Percentiles rank a stretch among this genome's conserved stretches.
These are phyloP conservation scores for Arabidopsis arenosa DNA, from an alignment of 345 rosid genomes.

Conservation along the genomic window DNA sequence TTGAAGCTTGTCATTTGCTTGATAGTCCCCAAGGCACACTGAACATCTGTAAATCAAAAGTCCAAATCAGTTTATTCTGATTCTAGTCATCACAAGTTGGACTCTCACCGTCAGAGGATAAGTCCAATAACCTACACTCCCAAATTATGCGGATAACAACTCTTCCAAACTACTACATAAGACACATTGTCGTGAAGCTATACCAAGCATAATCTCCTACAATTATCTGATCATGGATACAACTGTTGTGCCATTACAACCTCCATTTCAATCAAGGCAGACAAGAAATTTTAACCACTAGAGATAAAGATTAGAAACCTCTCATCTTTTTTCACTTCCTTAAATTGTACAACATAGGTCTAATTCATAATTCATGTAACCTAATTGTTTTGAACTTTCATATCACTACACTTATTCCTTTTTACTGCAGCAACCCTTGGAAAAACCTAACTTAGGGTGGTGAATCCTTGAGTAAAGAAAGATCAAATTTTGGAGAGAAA, in stretches of 20 bases:
- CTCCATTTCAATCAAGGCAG: not conserved
- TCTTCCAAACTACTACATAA: slow-evolving; percentile 1
- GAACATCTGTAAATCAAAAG: slow-evolving; percentile 60
- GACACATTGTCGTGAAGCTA: not conserved
- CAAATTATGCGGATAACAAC: not conserved
- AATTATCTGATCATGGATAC: slow-evolving; percentile 10
- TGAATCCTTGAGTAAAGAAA: slow-evolving; percentile 1
- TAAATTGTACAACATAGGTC: not conserved
- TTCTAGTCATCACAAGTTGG: slow-evolving; percentile 1
- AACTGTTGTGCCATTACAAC: not conserved
- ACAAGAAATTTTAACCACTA: not conserved
- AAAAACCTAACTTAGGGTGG: not conserved
- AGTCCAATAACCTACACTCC: slow-evolving; percentile 2
- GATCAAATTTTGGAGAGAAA: not conserved
- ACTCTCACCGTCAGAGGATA: not conserved
- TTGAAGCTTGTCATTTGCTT: slow-evolving; percentile 83
- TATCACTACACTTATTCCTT: not conserved
- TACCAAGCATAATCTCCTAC: not conserved
- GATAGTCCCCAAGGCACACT: slow-evolving; percentile 85
- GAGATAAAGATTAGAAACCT: not conserved
- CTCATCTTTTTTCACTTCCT: slow-evolving; percentile 11
- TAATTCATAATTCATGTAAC: slow-evolving; percentile 4
- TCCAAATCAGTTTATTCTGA: not conserved
- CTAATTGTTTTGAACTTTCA: not conserved
- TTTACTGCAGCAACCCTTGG: not conserved